phyloP scores from a whole-genome alignment of 2,329 filamentous ascomycete genomes.

The Phoma herbarum region DNA sequence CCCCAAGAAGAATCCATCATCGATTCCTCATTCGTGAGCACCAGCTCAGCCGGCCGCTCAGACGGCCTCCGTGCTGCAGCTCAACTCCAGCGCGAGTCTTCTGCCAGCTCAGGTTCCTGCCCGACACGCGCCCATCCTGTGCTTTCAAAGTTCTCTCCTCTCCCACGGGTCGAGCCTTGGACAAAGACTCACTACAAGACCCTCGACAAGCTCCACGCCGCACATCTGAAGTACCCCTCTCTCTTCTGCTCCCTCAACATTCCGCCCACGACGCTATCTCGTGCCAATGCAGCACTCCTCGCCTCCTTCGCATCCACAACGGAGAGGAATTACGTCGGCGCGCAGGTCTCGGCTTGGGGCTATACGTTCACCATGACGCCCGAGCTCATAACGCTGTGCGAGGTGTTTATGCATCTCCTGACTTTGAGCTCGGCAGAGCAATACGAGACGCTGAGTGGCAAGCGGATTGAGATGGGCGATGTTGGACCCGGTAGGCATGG shows the following conservation, averaged over 20 bases:
- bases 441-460: slow-evolving; percentile 38
- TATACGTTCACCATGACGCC: slow-evolving; percentile 47
- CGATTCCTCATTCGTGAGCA: slow-evolving; percentile 16
- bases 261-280: slow-evolving; percentile 26
- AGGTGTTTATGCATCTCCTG: slow-evolving; percentile 46
- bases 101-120: slow-evolving; percentile 19
- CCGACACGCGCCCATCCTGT: slow-evolving; percentile 37
- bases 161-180: slow-evolving; percentile 51
- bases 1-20: background rate
- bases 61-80: slow-evolving; percentile 12
- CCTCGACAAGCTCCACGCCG: slow-evolving; percentile 48
- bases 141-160: slow-evolving; percentile 32
- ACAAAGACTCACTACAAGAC: slow-evolving; percentile 53
- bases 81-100: slow-evolving; percentile 17
- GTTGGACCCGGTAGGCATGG: slow-evolving; percentile 36
- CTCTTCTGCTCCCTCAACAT: slow-evolving; percentile 41
- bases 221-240: slow-evolving; percentile 42
- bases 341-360: slow-evolving; percentile 45
- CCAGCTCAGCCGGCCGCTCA: slow-evolving; percentile 20
- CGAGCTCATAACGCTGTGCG: slow-evolving; percentile 44
- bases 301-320: slow-evolving; percentile 33
- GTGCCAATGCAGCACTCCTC: slow-evolving; percentile 44
- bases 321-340: slow-evolving; percentile 40
- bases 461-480: slow-evolving; percentile 42
- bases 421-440: slow-evolving; percentile 35